phyloP scores from a whole-genome alignment of 495 filamentous ascomycete genomes.

The Aspergillus cavernicola region DNA sequence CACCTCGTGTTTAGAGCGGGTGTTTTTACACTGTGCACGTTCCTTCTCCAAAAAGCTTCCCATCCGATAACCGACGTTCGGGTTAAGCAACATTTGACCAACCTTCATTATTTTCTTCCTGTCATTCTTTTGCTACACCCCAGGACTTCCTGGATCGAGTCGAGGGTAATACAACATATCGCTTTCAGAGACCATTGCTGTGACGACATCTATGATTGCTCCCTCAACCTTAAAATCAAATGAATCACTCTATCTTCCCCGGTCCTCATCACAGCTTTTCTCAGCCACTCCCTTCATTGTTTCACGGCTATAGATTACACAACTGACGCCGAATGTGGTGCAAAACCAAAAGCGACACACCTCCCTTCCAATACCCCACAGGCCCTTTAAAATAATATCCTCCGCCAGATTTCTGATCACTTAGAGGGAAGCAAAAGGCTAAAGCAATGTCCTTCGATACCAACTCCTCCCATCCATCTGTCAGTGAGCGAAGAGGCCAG shows the following conservation, averaged over 20 bases:
- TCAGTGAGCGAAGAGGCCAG: slow-evolving; percentile 40
- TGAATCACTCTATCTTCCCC: slow-evolving; percentile 1
- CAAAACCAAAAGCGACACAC: not conserved
- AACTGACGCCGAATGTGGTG: slow-evolving; percentile 1
- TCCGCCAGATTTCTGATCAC: not conserved
- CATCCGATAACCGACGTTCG: not conserved
- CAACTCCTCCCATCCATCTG: slow-evolving; percentile 22
- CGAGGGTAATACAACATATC: not conserved
- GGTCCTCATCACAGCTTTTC: not conserved
- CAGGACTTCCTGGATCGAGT: not conserved
- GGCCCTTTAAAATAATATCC: not conserved
- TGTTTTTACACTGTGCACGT: slow-evolving; percentile 7
- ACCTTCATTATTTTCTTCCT: not conserved
- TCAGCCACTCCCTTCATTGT: slow-evolving; percentile 7
- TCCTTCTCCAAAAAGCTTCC: slow-evolving; percentile 7
- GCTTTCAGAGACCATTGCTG: not conserved
- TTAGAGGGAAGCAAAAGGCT: not conserved
- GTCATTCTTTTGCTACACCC: not conserved
- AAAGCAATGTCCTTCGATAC: slow-evolving; percentile 20
- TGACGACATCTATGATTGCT: slow-evolving; percentile 2
- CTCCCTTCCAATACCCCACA: not conserved
- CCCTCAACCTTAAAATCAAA: not conserved
- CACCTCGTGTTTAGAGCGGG: not conserved
- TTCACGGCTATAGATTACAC: slow-evolving; percentile 5
- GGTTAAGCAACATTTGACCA: not conserved